Base-by-base conservation (phyloP, 1,139 yeast species). In the Geotrichum siamense region DNA sequence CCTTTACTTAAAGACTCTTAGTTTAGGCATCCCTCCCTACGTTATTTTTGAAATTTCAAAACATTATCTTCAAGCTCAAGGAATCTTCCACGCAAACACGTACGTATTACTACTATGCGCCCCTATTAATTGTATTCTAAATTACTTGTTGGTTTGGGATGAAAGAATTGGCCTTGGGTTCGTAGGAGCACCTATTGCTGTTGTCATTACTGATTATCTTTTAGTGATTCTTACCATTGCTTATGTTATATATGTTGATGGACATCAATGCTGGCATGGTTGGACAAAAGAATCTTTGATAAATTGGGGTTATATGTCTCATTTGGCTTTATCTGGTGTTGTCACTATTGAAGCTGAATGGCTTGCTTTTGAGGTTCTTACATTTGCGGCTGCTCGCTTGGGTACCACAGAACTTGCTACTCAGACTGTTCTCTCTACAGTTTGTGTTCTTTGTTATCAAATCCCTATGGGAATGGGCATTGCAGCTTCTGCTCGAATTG, bases 71-170 rank as follows among this genome's bases (percentile, higher is more conserved):
- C 96, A 87, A 64, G 89, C 94, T 0, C 96, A 89, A 62, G 94
- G 94, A 5, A 83, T 86, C 21, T 87, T 85, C 67, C 93, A 84
- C 55, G 96, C 96, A 0, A 84, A 93, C 3, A 82, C 94, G 1
- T 79, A 83, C 26, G 82, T 86, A 5, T 64, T 87, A 33, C 69
- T 84, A 38, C 63, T 86, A 9, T 77, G 89, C 55, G 91, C 96
- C 0, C 96, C 96, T 0, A 54, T 83, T 22, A 86, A 89, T 61
- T 72, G 83, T 5, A 56, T 78, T 9, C 59, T 82, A 43, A 84
- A 89, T 51, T 85, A 82, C 70, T 57, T 78, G n/a, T 65, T 87
- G 31, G 94, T 87, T 8, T 87, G 94, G 91, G 72, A 82, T 57
- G 62, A 76, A 69, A 63, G 65, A 36, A 61, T 72, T 36, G 83